Percentiles rank a stretch among this genome's conserved stretches.
Conservation (phyloP, 768 basidiomycete genomes). For the Pilatotrama ljubarskyi region DNA sequence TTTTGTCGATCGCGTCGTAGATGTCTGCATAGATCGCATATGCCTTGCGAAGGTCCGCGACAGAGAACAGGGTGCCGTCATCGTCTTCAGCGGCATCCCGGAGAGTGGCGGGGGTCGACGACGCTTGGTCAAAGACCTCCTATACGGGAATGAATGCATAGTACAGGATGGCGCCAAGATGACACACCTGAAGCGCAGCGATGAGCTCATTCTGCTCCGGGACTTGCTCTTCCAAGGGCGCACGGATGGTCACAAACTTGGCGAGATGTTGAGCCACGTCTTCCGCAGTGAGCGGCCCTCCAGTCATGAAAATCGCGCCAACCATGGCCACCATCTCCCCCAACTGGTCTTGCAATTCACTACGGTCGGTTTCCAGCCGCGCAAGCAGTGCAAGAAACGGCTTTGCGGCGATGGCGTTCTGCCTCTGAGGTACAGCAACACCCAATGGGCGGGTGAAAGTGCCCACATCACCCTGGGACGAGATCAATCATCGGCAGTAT, state of each 20-base stretch:
- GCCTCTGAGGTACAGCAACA: not conserved
- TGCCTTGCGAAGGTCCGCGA: not conserved
- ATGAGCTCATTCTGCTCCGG: no score
- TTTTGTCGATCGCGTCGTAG: not conserved
- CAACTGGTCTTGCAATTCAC: not conserved
- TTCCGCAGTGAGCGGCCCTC: no score
- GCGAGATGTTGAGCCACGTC: no score
- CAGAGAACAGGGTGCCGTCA: not conserved
- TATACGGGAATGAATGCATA: no score
- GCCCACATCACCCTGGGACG: not conserved
- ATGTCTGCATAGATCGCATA: not conserved
- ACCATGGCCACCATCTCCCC: not conserved
- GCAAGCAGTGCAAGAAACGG: not conserved
- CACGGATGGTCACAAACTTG: no score
- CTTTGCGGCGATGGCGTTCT: not conserved
- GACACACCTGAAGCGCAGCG: no score
- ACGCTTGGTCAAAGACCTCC: not conserved
- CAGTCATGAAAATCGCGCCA: no score
- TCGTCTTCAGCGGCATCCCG: not conserved
- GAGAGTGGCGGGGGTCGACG: not conserved
- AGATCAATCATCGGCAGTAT: not conserved
- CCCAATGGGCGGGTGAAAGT: not conserved
- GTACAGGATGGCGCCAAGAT: no score
- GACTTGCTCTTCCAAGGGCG: no score
- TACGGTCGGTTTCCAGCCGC: not conserved